These are phyloP conservation scores for Pleoardoris graminearum DNA, from an alignment of 2,329 filamentous ascomycete species.

Conservation along the genomic window DNA sequence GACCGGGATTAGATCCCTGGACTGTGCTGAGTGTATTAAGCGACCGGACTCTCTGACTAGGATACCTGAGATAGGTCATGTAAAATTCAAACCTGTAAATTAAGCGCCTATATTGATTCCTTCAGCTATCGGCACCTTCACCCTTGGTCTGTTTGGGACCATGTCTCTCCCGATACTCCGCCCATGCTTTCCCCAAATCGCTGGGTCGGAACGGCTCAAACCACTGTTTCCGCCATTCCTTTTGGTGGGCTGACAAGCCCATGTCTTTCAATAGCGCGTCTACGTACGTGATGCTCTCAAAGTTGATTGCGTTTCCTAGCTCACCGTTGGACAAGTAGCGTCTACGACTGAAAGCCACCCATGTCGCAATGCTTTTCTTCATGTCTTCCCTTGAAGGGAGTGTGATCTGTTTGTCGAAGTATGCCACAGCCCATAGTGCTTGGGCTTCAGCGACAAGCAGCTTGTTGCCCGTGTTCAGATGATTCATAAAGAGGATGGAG, in stretches of 20 bases:
- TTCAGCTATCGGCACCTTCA: no score
- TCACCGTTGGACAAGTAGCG: neutral
- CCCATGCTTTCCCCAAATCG: conserved; percentile 12
- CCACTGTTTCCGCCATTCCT: conserved; percentile 7
- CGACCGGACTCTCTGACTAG: no score
- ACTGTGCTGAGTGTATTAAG: no score
- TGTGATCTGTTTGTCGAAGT: neutral
- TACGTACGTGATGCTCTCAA: neutral
- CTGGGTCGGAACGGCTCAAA: conserved; percentile 9
- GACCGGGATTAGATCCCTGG: no score
- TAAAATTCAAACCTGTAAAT: no score
- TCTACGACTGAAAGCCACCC: conserved; percentile 5
- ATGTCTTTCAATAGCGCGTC: neutral
- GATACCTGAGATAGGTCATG: no score
- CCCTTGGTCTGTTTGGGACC: no score
- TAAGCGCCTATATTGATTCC: no score
- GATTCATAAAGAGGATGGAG: conserved; percentile 23
- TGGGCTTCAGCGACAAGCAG: neutral
- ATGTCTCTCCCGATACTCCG: conserved; percentile 7
- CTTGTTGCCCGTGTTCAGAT: neutral
- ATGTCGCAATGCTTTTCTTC: neutral
- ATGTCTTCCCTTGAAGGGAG: neutral
- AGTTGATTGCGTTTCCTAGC: neutral
- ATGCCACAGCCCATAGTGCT: neutral
- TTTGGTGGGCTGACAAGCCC: conserved; percentile 8